Conservation (phyloP, 768 basidiomycete genomes). For the Glaciozyma antarctica region DNA sequence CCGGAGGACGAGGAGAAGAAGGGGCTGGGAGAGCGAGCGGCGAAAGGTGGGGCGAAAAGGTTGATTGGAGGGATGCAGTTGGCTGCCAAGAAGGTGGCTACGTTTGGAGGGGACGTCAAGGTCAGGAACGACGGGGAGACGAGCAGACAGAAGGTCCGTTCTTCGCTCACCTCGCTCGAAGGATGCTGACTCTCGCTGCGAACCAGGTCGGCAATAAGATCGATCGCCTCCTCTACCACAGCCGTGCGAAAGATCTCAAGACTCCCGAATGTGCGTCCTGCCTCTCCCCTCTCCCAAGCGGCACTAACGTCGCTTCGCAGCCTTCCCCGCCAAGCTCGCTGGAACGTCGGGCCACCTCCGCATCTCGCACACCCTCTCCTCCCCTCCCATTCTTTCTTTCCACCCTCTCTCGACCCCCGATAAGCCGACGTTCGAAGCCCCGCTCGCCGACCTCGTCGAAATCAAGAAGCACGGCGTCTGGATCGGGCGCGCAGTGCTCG, state of each 20-base stretch:
- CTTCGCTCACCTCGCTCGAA: neutral
- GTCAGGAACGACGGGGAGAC: constrained; percentile 38
- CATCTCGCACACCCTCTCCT: constrained; percentile 35
- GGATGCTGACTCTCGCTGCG: constrained; percentile 14
- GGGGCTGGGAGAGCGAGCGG: neutral
- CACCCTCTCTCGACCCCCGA: constrained; percentile 35
- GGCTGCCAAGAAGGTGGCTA: constrained; percentile 40
- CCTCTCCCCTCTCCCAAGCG: neutral
- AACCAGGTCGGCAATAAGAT: constrained; percentile 39
- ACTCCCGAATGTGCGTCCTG: constrained; percentile 36
- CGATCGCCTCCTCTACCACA: constrained; percentile 39
- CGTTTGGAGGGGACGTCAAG: constrained; percentile 40
- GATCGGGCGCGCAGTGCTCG: constrained; percentile 40
- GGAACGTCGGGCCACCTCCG: constrained; percentile 40
- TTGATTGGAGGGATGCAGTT: constrained; percentile 37
- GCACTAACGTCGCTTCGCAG: constrained; percentile 20
- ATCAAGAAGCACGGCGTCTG: constrained; percentile 42
- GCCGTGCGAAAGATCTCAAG: constrained; percentile 38
- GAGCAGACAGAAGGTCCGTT: constrained; percentile 36
- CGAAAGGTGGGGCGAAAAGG: constrained; percentile 25
- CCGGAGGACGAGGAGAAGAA: neutral
- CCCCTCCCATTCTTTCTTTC: constrained; percentile 31
- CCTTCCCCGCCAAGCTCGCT: constrained; percentile 40
- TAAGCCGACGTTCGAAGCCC: constrained; percentile 33
- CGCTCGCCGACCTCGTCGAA: constrained; percentile 42